Conservation (phyloP, 345 rosid species). For the Cardamine resedifolia region DNA sequence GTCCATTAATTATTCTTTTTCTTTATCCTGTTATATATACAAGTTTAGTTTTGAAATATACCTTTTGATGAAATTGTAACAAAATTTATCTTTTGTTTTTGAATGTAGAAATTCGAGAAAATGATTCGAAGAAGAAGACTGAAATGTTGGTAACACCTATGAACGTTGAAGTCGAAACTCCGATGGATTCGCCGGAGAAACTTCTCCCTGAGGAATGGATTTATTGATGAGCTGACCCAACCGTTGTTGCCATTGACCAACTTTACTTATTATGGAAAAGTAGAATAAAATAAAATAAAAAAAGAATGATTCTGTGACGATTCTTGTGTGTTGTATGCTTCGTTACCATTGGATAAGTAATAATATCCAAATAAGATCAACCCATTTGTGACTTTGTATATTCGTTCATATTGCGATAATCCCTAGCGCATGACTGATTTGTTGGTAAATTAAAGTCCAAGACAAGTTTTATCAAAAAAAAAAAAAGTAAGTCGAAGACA, state of each 20-base stretch:
- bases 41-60: conserved; percentile 25
- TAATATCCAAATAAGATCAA: conserved; percentile 21
- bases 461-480: no score
- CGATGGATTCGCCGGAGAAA: conserved; percentile 51
- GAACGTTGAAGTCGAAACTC: conserved; percentile 33
- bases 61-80: neutral
- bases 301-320: conserved; percentile 8
- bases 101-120: conserved; percentile 35
- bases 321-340: conserved; percentile 33
- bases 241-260: conserved; percentile 7
- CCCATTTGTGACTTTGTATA: conserved; percentile 8
- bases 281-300: conserved; percentile 21
- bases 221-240: conserved; percentile 39
- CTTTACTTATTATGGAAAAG: neutral
- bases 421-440: no score
- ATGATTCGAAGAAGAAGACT: conserved; percentile 26
- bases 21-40: neutral
- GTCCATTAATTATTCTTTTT: fast-evolving
- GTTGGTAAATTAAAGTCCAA: no score
- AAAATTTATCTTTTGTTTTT: neutral
- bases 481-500: no score
- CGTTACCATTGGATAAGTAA: conserved; percentile 23
- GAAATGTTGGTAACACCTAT: conserved; percentile 32
- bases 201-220: conserved; percentile 88
- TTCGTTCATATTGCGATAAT: conserved; percentile 10